phyloP scores from a whole-genome alignment of 1,139 yeast genomes.

The Suhomyces atakaporum region DNA sequence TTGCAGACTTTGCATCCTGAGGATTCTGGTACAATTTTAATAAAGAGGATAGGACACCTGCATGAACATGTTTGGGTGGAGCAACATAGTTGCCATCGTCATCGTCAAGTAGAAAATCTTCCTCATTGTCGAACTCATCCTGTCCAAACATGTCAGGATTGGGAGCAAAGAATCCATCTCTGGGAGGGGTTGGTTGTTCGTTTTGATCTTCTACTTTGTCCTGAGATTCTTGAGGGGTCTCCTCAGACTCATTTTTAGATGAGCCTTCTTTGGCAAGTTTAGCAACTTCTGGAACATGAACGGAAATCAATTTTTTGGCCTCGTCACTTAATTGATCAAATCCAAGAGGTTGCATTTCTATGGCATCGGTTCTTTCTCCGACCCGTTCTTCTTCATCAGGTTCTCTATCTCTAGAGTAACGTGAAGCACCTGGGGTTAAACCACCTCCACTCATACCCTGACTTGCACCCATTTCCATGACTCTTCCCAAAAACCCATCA shows the following conservation, averaged over 20 bases:
- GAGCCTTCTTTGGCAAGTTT: slow-evolving; percentile 1
- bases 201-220: slow-evolving; percentile 10
- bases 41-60: slow-evolving; percentile 80
- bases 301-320: slow-evolving; percentile 42
- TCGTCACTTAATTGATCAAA: slow-evolving; percentile 41
- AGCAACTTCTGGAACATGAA: slow-evolving; percentile 34
- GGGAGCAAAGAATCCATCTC: slow-evolving; percentile 38
- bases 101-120: slow-evolving; percentile 37
- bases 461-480: slow-evolving; percentile 29
- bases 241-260: slow-evolving; percentile 4
- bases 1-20: slow-evolving; percentile 32
- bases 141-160: slow-evolving; percentile 45
- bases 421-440: slow-evolving; percentile 43
- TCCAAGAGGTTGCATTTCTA: slow-evolving; percentile 40
- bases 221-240: slow-evolving; percentile 14
- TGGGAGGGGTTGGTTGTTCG: slow-evolving; percentile 10
- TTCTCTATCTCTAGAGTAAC: slow-evolving; percentile 21
- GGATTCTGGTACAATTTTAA: slow-evolving; percentile 62
- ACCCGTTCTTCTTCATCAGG: slow-evolving; percentile 29
- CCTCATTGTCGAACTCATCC: slow-evolving; percentile 33
- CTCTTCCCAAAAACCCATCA: slow-evolving; percentile 45
- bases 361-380: slow-evolving; percentile 22
- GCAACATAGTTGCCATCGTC: slow-evolving; percentile 52
- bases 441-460: slow-evolving; percentile 43
- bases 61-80: slow-evolving; percentile 73